phyloP scores from a whole-genome alignment of 1,139 yeast species.

The Blastobotrys ciferrii region DNA sequence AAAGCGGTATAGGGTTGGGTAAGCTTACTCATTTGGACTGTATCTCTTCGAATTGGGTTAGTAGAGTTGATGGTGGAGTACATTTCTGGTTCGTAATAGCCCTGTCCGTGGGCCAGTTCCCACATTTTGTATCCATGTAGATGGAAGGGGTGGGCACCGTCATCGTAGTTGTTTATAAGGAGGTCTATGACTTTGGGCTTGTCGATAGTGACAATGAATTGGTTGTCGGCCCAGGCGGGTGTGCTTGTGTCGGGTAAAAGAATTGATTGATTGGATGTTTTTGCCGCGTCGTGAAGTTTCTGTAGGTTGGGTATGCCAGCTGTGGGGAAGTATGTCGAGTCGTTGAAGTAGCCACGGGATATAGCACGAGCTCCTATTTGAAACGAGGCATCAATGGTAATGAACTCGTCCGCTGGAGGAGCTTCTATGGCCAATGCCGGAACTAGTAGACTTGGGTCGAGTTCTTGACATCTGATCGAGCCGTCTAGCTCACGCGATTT shows the following conservation, averaged over 20 bases:
- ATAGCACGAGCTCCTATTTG: slow-evolving; percentile 49
- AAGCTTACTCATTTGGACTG: slow-evolving; percentile 53
- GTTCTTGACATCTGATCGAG: slow-evolving; percentile 36
- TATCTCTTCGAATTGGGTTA: slow-evolving; percentile 62
- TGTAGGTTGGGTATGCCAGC: slow-evolving; percentile 33
- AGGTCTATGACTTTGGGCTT: slow-evolving; percentile 61
- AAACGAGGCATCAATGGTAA: slow-evolving; percentile 37
- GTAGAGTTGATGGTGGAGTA: slow-evolving; percentile 41
- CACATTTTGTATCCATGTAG: slow-evolving; percentile 86
- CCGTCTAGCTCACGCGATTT: slow-evolving; percentile 35
- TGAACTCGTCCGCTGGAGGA: slow-evolving; percentile 27
- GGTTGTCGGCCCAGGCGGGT: slow-evolving; percentile 27
- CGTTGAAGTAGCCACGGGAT: slow-evolving; percentile 51
- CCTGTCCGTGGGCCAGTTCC: slow-evolving; percentile 50
- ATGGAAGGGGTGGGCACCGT: slow-evolving; percentile 92
- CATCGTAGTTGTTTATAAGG: slow-evolving; percentile 69
- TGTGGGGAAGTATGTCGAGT: slow-evolving; percentile 46
- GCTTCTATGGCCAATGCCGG: slow-evolving; percentile 31
- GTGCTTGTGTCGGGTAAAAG: not conserved
- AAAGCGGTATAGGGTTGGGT: too few relatives aligned
- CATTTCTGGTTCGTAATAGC: slow-evolving; percentile 43
- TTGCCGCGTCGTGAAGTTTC: slow-evolving; percentile 9
- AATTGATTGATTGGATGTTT: slow-evolving; percentile 3
- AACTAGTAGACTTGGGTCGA: slow-evolving; percentile 34
- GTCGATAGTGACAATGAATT: slow-evolving; percentile 41